Percentiles rank a stretch among this genome's conserved stretches.
Evolutionary conservation across 306 rosid species (phyloP).

Genomic region (Fagus crenata): DNA sequence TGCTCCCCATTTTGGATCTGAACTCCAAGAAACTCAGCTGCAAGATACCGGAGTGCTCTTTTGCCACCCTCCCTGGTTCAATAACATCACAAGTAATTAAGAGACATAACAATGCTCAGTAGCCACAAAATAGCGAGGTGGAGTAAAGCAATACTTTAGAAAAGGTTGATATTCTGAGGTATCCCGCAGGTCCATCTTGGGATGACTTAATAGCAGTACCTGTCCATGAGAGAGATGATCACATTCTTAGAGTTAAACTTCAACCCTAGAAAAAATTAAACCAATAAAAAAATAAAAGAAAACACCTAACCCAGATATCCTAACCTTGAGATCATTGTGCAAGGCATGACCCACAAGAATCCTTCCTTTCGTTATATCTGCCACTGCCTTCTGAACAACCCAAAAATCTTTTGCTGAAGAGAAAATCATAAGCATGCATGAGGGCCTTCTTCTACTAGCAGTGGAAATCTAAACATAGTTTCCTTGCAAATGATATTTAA

Average conservation of each 20-base stretch:
- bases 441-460: constrained; percentile 18
- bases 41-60: constrained; percentile 80
- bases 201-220: constrained; percentile 89
- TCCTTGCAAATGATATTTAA: neutral
- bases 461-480: constrained; percentile 19
- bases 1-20: constrained; percentile 91
- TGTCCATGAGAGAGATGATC: constrained; percentile 35
- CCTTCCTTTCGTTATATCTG: constrained; percentile 75
- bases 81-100: constrained; percentile 33
- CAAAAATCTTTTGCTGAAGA: constrained; percentile 73
- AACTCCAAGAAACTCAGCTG: constrained; percentile 68
- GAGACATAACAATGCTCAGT: constrained; percentile 1
- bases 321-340: constrained; percentile 87
- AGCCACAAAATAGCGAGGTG: constrained; percentile 4
- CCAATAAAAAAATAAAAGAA: constrained; percentile 6
- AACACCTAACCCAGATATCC: constrained; percentile 18
- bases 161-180: constrained; percentile 79
- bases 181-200: constrained; percentile 74
- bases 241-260: constrained; percentile 9
- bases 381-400: constrained; percentile 75
- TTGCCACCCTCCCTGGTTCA: constrained; percentile 53
- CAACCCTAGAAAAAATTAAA: constrained; percentile 9
- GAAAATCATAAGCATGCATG: constrained; percentile 18
- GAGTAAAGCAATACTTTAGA: constrained; percentile 45
- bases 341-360: constrained; percentile 94